Base-by-base conservation (phyloP, 2,329 filamentous ascomycete species). In the Cytospora paraplurivora region DNA sequence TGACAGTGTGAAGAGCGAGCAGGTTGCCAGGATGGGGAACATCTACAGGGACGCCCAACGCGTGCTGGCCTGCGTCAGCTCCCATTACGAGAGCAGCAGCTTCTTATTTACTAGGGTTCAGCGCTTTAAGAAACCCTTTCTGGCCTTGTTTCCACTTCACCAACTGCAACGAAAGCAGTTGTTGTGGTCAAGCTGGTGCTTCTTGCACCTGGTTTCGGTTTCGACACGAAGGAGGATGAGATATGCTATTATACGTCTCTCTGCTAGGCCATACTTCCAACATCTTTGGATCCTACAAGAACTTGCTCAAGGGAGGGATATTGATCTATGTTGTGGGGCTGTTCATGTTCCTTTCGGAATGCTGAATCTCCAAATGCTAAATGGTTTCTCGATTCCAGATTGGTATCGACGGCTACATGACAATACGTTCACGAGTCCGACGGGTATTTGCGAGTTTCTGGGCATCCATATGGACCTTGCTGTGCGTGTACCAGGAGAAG, bases 61-160 rank as follows among this genome's bases (percentile, higher is more conserved):
- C 4, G 62, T 63, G 4, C 35, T 63, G n/a, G 62, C 62, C 13
- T 63, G 62, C 15, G 38, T 63, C 7, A 50, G 62, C 11, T 7
- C 15, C 1, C 61, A 62, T 19, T 15, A 21, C 4, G 35, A 62
- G 27, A 49, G 44, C 5, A 62, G 61, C 55, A 1, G 8, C 2
- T 10, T 34, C 2, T 15, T 53, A 7, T 35, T 33, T 44, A 10
- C 35, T 13, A 37, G 3, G 8, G 1, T 37, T 13, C 35, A 37
- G 27, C 27, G 27, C 27, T 4, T 27, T 4, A 37, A 37, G 8
- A 37, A 13, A 7, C 35, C 35, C 35, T 13, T 37, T 37, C 35
- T 37, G 8, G 12, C 35, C 2, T 13, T 10, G 35, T 13, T 37
- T 37, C 35, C 12, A 37, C 35, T 7, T 2, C 8, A 7, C 12